Percentiles rank a stretch among this genome's conserved stretches.
Evolutionary conservation across 2,329 filamentous ascomycete species (phyloP).

Genomic region (Beauveria caledonica): DNA sequence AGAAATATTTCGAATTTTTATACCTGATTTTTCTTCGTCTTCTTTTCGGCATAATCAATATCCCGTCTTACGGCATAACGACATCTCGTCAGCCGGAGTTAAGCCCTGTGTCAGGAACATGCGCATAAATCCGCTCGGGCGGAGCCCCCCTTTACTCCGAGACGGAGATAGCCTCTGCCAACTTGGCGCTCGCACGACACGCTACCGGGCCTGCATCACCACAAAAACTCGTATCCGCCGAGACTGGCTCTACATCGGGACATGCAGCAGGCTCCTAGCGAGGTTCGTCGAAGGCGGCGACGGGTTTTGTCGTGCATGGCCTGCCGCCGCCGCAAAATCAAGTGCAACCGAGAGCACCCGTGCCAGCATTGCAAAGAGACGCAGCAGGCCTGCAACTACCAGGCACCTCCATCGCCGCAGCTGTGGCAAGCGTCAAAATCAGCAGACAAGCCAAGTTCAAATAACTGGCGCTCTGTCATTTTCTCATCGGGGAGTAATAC

Average conservation of each 20-base stretch:
- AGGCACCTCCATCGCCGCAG: conserved; percentile 4
- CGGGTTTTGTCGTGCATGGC: conserved; percentile 28
- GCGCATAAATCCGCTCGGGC: conserved; percentile 4
- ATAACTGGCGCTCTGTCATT: conserved; percentile 6
- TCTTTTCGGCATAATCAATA: background rate
- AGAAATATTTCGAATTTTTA: too few species aligned
- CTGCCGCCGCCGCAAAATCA: conserved; percentile 37
- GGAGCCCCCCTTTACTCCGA: conserved; percentile 4
- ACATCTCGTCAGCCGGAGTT: background rate
- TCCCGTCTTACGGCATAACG: background rate
- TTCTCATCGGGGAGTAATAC: background rate
- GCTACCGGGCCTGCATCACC: background rate
- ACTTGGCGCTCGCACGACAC: background rate
- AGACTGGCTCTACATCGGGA: background rate
- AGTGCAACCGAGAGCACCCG: conserved; percentile 34
- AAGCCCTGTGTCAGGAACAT: background rate
- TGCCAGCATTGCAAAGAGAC: conserved; percentile 29
- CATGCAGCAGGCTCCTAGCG: conserved; percentile 1
- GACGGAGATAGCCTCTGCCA: conserved; percentile 8
- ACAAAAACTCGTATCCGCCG: too few species aligned
- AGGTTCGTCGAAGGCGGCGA: background rate
- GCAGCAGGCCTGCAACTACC: conserved; percentile 25
- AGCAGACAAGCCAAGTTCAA: background rate
- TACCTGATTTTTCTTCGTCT: background rate
- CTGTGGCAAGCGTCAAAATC: background rate